Percentiles rank a stretch among this genome's conserved stretches.
phyloP scores from a whole-genome alignment of 1,284 basidiomycete genomes.

The Cronartium ribicola region DNA sequence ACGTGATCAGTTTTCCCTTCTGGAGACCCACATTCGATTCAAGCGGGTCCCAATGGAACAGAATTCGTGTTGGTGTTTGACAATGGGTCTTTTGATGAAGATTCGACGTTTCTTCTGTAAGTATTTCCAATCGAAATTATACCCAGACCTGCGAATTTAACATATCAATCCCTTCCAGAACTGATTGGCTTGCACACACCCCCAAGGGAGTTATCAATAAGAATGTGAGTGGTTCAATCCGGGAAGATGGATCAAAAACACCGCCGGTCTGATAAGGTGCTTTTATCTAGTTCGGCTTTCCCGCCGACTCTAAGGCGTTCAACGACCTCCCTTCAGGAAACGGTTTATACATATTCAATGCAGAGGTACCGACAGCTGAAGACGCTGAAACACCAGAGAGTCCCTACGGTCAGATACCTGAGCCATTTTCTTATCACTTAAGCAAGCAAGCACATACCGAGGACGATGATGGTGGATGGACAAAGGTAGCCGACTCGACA shows the following conservation, averaged over 20 bases:
- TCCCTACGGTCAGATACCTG: slow-evolving; percentile 58
- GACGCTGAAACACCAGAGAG: slow-evolving; percentile 47
- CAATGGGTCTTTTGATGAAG: slow-evolving; percentile 64
- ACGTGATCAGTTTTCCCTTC: slow-evolving; percentile 34
- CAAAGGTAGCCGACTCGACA: slow-evolving; percentile 63
- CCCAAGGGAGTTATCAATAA: slow-evolving; percentile 64
- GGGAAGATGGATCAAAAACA: background rate
- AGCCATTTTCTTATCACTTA: slow-evolving; percentile 59
- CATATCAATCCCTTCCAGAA: background rate
- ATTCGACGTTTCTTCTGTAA: slow-evolving; percentile 62
- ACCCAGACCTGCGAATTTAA: background rate
- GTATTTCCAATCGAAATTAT: background rate
- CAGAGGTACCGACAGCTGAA: slow-evolving; percentile 44
- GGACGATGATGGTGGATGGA: slow-evolving; percentile 57
- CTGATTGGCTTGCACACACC: slow-evolving; percentile 57
- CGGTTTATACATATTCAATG: slow-evolving; percentile 67
- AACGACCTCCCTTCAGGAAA: slow-evolving; percentile 46
- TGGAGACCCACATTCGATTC: slow-evolving; percentile 60
- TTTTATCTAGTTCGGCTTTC: slow-evolving; percentile 53
- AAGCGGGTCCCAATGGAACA: slow-evolving; percentile 61
- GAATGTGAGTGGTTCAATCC: slow-evolving; percentile 56
- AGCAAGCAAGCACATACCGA: slow-evolving; percentile 58
- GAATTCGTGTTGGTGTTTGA: slow-evolving; percentile 70
- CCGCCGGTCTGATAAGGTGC: background rate
- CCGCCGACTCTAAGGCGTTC: slow-evolving; percentile 51